Evolutionary conservation across 139 green algal species (phyloP).

Genomic region (Coelastrella sp.): DNA sequence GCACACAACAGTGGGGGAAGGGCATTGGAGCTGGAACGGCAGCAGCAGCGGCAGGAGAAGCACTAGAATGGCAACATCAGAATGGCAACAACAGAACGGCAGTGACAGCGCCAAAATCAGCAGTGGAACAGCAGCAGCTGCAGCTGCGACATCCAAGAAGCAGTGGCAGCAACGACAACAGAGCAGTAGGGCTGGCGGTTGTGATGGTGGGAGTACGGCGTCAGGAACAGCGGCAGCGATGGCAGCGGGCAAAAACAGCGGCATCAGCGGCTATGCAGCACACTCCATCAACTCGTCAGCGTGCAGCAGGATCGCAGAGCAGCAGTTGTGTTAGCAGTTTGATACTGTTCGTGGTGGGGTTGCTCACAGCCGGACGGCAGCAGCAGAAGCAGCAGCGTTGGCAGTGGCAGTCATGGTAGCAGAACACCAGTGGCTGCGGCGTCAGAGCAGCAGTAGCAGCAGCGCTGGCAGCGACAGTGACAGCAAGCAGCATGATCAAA

Average conservation of each 20-base stretch:
- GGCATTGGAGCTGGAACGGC: background rate
- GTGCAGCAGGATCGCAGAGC: too few relatives aligned
- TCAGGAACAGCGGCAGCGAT: background rate
- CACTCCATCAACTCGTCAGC: too few relatives aligned
- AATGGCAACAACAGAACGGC: background rate
- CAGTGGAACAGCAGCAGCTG: background rate
- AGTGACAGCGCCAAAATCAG: background rate
- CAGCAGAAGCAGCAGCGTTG: too few relatives aligned
- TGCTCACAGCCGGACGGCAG: too few relatives aligned
- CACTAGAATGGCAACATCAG: background rate
- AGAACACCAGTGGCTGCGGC: too few relatives aligned
- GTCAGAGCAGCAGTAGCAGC: background rate
- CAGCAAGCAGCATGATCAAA: too few relatives aligned
- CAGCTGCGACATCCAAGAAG: background rate
- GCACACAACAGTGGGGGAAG: too few relatives aligned
- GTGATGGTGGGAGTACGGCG: background rate
- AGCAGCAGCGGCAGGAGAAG: background rate
- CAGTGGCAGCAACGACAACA: background rate
- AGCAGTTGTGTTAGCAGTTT: too few relatives aligned
- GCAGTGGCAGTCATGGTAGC: too few relatives aligned
- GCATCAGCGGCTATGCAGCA: background rate
- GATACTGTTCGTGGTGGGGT: too few relatives aligned
- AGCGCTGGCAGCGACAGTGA: background rate
- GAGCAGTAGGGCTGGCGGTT: background rate
- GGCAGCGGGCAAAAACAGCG: background rate